phyloP scores from a whole-genome alignment of 768 basidiomycete genomes.

The Phylloporus rhodoxanthus region DNA sequence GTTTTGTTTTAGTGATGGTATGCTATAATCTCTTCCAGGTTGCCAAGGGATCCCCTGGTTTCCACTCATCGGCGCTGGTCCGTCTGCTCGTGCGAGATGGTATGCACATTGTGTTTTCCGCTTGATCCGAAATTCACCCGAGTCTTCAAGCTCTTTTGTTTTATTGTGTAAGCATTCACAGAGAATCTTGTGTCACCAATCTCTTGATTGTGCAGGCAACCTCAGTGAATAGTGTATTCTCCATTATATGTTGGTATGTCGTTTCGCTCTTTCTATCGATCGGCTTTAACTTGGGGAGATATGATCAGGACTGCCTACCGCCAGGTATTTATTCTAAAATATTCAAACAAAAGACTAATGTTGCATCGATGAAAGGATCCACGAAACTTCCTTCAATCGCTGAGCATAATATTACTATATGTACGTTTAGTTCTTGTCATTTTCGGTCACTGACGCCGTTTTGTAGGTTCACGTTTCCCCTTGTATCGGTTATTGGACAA shows the following conservation, averaged over 20 bases:
- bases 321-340: too few relatives aligned
- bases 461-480: too few relatives aligned
- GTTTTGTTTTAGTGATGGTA: neutral
- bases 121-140: too few relatives aligned
- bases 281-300: too few relatives aligned
- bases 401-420: too few relatives aligned
- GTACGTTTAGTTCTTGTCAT: too few relatives aligned
- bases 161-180: constrained; percentile 1
- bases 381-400: constrained; percentile 4
- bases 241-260: constrained; percentile 14
- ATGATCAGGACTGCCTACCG: too few relatives aligned
- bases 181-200: too few relatives aligned
- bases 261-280: too few relatives aligned
- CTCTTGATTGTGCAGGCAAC: neutral
- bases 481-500: constrained; percentile 14
- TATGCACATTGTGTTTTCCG: too few relatives aligned
- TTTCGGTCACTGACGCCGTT: too few relatives aligned
- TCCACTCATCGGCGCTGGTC: neutral
- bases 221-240: constrained; percentile 1
- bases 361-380: constrained; percentile 7
- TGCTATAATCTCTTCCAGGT: constrained; percentile 1
- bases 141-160: constrained; percentile 3
- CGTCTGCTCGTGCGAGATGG: constrained; percentile 7
- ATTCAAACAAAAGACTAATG: too few relatives aligned
- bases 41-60: neutral